Base-by-base conservation (phyloP, 331 rosid species). In the Pyrus hybrid region DNA sequence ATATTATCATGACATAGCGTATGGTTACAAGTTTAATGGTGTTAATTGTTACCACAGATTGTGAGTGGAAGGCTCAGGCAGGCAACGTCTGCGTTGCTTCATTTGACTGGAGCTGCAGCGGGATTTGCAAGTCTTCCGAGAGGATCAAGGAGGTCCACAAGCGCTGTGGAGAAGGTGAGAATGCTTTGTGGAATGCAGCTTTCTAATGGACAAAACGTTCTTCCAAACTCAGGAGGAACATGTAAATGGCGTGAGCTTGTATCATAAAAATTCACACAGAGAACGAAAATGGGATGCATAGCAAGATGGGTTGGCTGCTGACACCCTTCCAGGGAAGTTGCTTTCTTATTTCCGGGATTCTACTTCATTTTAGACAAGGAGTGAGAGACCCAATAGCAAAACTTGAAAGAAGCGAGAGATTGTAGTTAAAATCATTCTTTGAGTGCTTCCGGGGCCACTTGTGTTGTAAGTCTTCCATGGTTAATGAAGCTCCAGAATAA, bases 61-160 rank as follows among this genome's bases (percentile, higher is more conserved):
- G 91, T 23, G 91, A 84, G 73, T 87, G 91, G 91, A 87, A 87
- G 80, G 91, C 87, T 66, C 88, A 87, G 74, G 91, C 91, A 10
- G 91, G 91, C 71, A 87, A 87, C 67, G 58, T 84, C 17, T 87
- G 91, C 20, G 83, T 84, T 32, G 91, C 91, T 30, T 87, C 91
- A 3, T 87, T 84, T 8, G 91, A 87, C 57, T 87, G 91, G 91
- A 87, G 76, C 74, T 87, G 91, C 78, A 87, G 91, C 17, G 91
- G 91, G 49, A 82, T 87, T 28, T 87, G 91, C 86, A 87, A 53
- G 74, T 87, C 91, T 9, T 84, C 75, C 2, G 91, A 87, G 83
- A 81, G 88, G 80, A 87, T 87, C 76, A 87, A 87, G 80, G 91
- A 87, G 78, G 91, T 87, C 71, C 91, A 87, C 71, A 76, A 76